A percentile compares a stretch with the other conserved stretches of the same genome.
Conservation (phyloP, 768 basidiomycete species). For the Leccinum obscurum region DNA sequence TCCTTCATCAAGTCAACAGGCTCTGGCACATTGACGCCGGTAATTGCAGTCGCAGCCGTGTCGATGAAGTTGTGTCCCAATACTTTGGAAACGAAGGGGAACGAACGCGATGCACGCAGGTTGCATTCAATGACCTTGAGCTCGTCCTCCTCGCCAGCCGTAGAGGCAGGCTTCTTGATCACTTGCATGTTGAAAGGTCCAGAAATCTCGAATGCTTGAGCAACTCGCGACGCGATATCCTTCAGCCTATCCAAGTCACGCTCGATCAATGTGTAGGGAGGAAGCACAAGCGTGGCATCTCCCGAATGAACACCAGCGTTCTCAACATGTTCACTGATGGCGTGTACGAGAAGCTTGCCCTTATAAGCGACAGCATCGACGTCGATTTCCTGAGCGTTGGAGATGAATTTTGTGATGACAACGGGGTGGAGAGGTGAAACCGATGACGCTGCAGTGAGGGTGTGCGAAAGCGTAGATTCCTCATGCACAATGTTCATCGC, state of each 20-base stretch:
- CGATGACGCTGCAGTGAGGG: constrained; percentile 92
- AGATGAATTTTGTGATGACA: constrained; percentile 99
- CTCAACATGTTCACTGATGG: constrained; percentile 97
- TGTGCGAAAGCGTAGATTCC: constrained; percentile 85
- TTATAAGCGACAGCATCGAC: constrained; percentile 95
- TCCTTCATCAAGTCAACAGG: constrained; percentile 91
- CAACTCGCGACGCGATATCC: constrained; percentile 93
- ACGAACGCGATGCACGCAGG: constrained; percentile 94
- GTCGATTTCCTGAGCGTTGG: constrained; percentile 96
- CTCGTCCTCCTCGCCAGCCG: constrained; percentile 54
- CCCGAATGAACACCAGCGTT: constrained; percentile 99
- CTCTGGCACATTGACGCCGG: constrained; percentile 82
- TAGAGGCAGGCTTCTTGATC: constrained; percentile 73
- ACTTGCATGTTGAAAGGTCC: constrained; percentile 99
- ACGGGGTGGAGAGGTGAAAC: constrained; percentile 98
- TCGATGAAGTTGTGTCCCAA: constrained; percentile 97
- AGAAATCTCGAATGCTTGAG: constrained; percentile 91
- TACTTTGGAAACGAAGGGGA: constrained; percentile 99
- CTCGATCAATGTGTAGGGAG: constrained; percentile 79
- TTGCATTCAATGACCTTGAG: constrained; percentile 99
- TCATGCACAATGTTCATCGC: constrained; percentile 99
- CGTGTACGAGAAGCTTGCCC: constrained; percentile 90
- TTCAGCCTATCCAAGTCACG: constrained; percentile 86
- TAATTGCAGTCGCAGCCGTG: constrained; percentile 85
- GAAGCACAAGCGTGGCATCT: constrained; percentile 95